Evolutionary conservation across 2,329 filamentous ascomycete species (phyloP), one percentile per base, ranked within the genome.

Genomic region (Neopestalotiopsis clavispora): DNA sequence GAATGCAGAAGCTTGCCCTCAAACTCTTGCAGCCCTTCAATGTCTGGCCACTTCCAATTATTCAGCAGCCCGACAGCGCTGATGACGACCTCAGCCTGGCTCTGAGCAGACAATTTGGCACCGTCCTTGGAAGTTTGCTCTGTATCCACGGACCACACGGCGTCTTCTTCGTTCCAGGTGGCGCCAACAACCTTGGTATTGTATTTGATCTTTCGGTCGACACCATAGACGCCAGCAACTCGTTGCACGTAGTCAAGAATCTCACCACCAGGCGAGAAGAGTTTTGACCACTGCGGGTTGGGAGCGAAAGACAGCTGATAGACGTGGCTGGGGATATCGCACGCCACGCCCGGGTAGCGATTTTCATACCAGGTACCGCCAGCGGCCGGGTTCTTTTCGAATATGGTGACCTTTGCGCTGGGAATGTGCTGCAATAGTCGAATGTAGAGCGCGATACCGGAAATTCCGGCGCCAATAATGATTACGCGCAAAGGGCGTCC

Each of bases 1-100:
- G 85, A 86, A 73, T 91, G 88, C 52, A 89, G 80, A 4, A 89
- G 75, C 4, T 77, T 74, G 9, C 88, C 88, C 66, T 82, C 77
- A 77, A 89, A 91, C 13, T 77, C 78, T 1, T 83, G 72, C 0
- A 86, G 71, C 0, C 87, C 88, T 0, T 83, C 81, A 28, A 90
- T 83, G 20, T 83, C 80, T 1, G 87, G 87, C 81, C 84, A 86
- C 67, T 81, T 79, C 78, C 82, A 86, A 32, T 84, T 84, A 72
- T 87, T 87, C 42, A 88, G 75, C n/a, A 86, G 81, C 12, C 86
- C 85, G 7, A 78, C 76, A 17, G 80, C 84, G 70, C 85, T 86
- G 58, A 87, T 74, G 3, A 57, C 30, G 74, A 40, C 10, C 72
- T 75, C 72, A 4, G 58, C 23, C 10, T 60, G 20, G 17, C 7